These are phyloP conservation scores for Thymus mandschuricus DNA, from an alignment of 257 asterid species.

Conservation along the genomic window DNA sequence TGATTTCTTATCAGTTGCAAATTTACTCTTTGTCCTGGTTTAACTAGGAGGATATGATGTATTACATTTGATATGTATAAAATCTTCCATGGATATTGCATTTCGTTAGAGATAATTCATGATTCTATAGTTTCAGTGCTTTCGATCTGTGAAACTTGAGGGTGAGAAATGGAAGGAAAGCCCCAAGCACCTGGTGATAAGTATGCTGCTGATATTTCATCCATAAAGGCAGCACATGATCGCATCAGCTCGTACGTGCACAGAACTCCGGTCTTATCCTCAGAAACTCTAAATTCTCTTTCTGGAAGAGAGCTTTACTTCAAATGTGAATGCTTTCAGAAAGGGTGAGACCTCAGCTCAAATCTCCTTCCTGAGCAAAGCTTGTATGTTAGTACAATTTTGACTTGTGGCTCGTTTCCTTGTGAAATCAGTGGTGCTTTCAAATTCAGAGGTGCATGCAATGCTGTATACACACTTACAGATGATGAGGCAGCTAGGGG, in stretches of 20 bases:
- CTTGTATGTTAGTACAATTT: background rate
- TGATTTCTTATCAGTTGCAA: background rate
- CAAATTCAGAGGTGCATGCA: constrained; percentile 94
- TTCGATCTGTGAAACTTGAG: background rate
- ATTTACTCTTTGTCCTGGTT: background rate
- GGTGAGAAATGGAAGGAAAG: constrained; percentile 59
- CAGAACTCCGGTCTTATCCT: constrained; percentile 75
- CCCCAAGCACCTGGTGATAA: constrained; percentile 33
- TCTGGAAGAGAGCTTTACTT: constrained; percentile 75
- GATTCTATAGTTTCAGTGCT: background rate
- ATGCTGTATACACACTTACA: constrained; percentile 86
- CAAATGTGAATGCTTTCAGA: constrained; percentile 93
- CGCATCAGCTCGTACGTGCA: constrained; percentile 59
- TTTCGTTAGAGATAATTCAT: background rate
- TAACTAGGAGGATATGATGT: background rate
- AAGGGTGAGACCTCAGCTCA: constrained; percentile 63
- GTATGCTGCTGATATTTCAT: constrained; percentile 83
- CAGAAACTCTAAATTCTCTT: constrained; percentile 71
- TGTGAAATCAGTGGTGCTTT: constrained; percentile 76
- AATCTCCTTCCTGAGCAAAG: background rate
- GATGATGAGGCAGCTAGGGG: constrained; percentile 80
- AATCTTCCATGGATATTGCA: background rate
- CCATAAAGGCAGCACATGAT: constrained; percentile 69
- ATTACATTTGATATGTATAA: background rate
- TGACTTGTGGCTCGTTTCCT: background rate